Conservation (phyloP, 768 basidiomycete species). For the Zangia roseola region DNA sequence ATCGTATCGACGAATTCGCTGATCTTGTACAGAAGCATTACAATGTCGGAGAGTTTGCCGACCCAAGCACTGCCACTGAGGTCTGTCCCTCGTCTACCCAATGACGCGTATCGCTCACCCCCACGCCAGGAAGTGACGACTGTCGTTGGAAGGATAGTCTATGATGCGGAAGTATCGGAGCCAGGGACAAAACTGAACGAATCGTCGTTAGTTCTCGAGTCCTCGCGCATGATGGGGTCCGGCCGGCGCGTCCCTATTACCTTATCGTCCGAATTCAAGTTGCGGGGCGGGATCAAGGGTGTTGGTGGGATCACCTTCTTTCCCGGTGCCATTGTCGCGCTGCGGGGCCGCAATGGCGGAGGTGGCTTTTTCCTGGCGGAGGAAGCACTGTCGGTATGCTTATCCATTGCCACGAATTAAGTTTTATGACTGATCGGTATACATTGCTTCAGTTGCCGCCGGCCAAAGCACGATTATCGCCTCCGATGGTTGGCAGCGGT, state of each 20-base stretch:
- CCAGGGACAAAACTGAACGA: conserved; percentile 71
- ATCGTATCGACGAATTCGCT: conserved; percentile 83
- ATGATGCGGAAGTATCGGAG: conserved; percentile 59
- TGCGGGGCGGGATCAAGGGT: conserved; percentile 63
- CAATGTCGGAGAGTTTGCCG: conserved; percentile 67
- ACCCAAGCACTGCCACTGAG: conserved; percentile 63
- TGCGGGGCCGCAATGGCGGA: conserved; percentile 89
- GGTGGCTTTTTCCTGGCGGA: conserved; percentile 83
- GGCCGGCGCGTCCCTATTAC: conserved; percentile 68
- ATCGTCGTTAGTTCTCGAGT: conserved; percentile 73
- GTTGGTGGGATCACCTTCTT: conserved; percentile 73
- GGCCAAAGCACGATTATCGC: conserved; percentile 44
- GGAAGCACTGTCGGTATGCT: conserved; percentile 76
- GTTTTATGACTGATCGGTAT: not conserved
- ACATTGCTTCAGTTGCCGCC: conserved; percentile 57
- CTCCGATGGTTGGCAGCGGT: conserved; percentile 33
- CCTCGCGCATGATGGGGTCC: conserved; percentile 72
- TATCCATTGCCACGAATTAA: not conserved
- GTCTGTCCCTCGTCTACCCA: conserved; percentile 30
- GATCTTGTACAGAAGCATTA: conserved; percentile 73
- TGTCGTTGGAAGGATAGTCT: conserved; percentile 71
- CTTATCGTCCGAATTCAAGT: conserved; percentile 62
- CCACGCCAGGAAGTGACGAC: conserved; percentile 55
- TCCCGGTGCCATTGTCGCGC: conserved; percentile 82
- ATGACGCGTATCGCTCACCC: not conserved